phyloP scores from a whole-genome alignment of 192 early-diverging fungal species.

The Pilaira anomala region DNA sequence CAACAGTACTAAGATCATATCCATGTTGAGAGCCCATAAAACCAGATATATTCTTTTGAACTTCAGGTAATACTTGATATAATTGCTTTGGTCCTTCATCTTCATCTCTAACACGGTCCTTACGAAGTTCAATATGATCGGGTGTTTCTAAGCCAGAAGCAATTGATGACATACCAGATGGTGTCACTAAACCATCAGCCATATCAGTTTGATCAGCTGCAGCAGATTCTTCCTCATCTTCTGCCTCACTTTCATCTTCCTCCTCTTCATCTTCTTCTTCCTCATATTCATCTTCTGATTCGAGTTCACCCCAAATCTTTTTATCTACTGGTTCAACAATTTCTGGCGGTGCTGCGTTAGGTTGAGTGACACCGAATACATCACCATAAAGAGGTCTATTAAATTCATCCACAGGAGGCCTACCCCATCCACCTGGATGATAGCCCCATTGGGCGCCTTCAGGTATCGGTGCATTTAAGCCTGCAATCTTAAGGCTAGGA shows the following conservation, averaged over 20 bases:
- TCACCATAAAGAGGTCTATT: conserved; percentile 94
- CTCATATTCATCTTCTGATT: conserved; percentile 59
- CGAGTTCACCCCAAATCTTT: conserved; percentile 89
- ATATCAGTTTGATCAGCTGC: conserved; percentile 49
- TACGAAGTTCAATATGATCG: conserved; percentile 84
- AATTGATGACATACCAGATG: conserved; percentile 74
- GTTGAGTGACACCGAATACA: conserved; percentile 74
- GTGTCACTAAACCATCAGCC: conserved; percentile 76
- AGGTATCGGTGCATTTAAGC: conserved; percentile 95
- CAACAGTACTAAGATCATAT: conserved; percentile 69
- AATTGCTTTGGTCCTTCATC: conserved; percentile 54
- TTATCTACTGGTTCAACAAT: conserved; percentile 66
- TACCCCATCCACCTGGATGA: conserved; percentile 94
- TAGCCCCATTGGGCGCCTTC: conserved; percentile 98
- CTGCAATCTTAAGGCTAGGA: conserved; percentile 85
- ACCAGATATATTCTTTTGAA: conserved; percentile 61
- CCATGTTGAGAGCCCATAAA: conserved; percentile 95
- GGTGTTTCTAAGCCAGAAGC: conserved; percentile 78
- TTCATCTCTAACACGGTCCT: conserved; percentile 53
- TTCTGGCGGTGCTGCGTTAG: conserved; percentile 53
- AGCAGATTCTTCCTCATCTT: conserved; percentile 66
- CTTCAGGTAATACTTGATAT: conserved; percentile 87
- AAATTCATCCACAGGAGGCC: conserved; percentile 80
- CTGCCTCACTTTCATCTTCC: conserved; percentile 68
- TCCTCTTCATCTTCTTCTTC: conserved; percentile 31